Conservation (phyloP, 169 alveolate species). For the Eimeria mitis region DNA sequence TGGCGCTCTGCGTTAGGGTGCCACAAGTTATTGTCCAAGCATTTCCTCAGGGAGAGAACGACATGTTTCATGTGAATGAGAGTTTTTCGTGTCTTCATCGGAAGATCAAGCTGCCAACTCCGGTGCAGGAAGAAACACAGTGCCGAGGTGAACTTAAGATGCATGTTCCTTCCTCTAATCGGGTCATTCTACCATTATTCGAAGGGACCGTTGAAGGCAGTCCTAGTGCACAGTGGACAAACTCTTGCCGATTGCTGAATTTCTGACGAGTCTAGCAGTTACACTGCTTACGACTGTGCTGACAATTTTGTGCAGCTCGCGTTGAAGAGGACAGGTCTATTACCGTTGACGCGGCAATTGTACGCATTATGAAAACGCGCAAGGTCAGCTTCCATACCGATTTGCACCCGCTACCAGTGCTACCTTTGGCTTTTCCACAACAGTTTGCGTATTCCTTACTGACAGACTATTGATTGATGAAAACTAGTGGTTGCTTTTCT, state of each 20-base stretch:
- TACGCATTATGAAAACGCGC: conserved; percentile 94
- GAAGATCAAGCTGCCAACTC: conserved; percentile 86
- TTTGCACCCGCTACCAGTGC: background rate
- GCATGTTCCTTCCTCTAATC: background rate
- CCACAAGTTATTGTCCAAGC: background rate
- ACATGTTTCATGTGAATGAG: conserved; percentile 63
- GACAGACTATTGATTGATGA: background rate
- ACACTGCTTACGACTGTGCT: background rate
- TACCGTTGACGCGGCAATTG: conserved; percentile 96
- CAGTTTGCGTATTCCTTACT: background rate
- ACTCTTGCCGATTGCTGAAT: background rate
- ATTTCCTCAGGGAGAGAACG: conserved; percentile 51
- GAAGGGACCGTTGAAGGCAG: no score
- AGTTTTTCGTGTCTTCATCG: conserved; percentile 85
- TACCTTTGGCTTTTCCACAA: background rate
- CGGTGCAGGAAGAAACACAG: conserved; percentile 80
- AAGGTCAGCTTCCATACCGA: conserved; percentile 54
- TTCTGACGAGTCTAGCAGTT: background rate
- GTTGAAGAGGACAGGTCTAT: conserved; percentile 92
- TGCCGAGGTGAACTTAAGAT: conserved; percentile 49
- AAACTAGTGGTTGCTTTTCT: background rate
- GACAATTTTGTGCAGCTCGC: conserved; percentile 80
- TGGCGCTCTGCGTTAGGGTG: background rate
- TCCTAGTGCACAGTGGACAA: background rate
- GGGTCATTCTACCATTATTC: no score